Conservation (phyloP, 305 asterid species). For the Salvia sclarea region DNA sequence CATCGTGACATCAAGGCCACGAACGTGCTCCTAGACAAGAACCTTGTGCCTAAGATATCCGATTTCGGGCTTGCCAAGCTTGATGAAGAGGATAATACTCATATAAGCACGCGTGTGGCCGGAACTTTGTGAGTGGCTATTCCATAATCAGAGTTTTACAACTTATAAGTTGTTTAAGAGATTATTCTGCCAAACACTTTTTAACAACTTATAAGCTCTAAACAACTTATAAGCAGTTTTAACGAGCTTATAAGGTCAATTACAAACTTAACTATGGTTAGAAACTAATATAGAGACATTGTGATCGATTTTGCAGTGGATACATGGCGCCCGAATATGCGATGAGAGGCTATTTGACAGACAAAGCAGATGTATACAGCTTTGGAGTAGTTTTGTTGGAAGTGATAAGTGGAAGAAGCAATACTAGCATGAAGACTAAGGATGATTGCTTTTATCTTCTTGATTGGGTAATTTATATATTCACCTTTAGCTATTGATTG, state of each 20-base stretch:
- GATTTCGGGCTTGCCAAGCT: constrained; percentile 80
- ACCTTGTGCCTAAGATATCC: constrained; percentile 63
- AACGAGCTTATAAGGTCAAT: too few species aligned
- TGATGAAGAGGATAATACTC: constrained; percentile 68
- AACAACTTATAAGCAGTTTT: too few species aligned
- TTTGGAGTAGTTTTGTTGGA: constrained; percentile 73
- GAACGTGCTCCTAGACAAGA: constrained; percentile 60
- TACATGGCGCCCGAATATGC: constrained; percentile 94
- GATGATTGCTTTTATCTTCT: constrained; percentile 15
- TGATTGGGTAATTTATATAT: constrained; percentile 1
- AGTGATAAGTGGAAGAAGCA: constrained; percentile 59
- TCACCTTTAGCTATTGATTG: too few species aligned
- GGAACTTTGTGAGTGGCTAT: constrained; percentile 59
- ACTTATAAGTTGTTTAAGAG: too few species aligned
- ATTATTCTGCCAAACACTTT: too few species aligned
- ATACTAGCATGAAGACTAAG: constrained; percentile 20
- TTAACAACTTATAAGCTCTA: too few species aligned
- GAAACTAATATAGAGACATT: not conserved
- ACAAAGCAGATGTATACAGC: constrained; percentile 84
- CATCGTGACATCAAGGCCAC: constrained; percentile 75
- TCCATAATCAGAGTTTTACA: not conserved
- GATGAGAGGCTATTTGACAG: constrained; percentile 67
- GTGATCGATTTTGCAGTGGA: constrained; percentile 42
- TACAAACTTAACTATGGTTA: not conserved
- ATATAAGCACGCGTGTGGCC: constrained; percentile 68